Evolutionary conservation across 345 rosid species (phyloP).

Genomic region (Triadica sebifera): DNA sequence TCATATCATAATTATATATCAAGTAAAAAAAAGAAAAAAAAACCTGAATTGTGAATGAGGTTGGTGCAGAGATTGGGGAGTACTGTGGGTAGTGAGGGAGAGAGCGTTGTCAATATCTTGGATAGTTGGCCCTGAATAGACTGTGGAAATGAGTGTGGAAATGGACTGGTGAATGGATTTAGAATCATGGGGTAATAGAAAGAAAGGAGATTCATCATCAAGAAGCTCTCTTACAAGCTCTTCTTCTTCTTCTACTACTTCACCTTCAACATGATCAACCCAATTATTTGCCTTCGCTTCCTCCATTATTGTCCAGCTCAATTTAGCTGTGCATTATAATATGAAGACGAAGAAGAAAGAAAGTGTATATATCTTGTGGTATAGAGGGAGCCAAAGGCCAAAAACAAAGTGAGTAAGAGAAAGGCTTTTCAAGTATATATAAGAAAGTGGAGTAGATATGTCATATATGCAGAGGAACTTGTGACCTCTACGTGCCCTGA

Average conservation of each 20-base stretch:
- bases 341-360: too few species aligned
- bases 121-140: constrained; percentile 59
- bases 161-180: constrained; percentile 25
- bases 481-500: too few species aligned
- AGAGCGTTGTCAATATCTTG: constrained; percentile 52
- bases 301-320: constrained; percentile 19
- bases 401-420: too few species aligned
- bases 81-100: constrained; percentile 26
- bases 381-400: too few species aligned
- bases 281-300: constrained; percentile 18
- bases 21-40: not conserved
- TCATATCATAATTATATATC: not conserved
- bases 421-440: too few species aligned
- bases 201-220: constrained; percentile 48
- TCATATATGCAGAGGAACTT: too few species aligned
- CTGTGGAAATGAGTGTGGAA: constrained; percentile 36
- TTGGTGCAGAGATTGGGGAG: constrained; percentile 7
- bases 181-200: constrained; percentile 28
- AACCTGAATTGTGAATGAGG: constrained; percentile 34
- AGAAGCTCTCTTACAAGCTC: constrained; percentile 53
- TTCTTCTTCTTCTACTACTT: constrained; percentile 26
- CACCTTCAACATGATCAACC: constrained; percentile 5
- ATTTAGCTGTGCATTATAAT: too few species aligned
- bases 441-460: too few species aligned
- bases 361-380: too few species aligned